phyloP scores from a whole-genome alignment of 306 rosid species.

The Corylus americana region DNA sequence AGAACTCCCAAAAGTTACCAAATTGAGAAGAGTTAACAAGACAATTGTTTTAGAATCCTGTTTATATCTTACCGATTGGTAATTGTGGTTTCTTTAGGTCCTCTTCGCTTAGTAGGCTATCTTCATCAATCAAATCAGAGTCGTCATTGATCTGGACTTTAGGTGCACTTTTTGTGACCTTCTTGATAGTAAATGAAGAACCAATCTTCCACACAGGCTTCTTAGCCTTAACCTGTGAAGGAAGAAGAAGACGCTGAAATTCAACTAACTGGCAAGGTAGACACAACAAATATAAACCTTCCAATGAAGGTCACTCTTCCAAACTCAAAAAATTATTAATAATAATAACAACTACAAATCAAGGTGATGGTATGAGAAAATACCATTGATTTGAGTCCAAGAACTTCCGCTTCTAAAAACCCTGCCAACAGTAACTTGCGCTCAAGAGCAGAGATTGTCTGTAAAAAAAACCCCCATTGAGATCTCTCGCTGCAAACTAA shows the following conservation, averaged over 20 bases:
- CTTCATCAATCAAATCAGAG: conserved; percentile 88
- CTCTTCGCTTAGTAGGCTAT: conserved; percentile 82
- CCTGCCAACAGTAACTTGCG: conserved; percentile 73
- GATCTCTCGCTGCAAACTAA: conserved; percentile 19
- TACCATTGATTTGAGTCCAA: conserved; percentile 41
- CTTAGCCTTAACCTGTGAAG: conserved; percentile 61
- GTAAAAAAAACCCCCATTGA: conserved; percentile 34
- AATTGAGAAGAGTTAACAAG: background rate
- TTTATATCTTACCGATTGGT: conserved; percentile 48
- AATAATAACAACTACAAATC: background rate
- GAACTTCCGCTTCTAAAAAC: conserved; percentile 61
- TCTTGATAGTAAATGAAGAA: conserved; percentile 69
- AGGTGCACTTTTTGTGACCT: conserved; percentile 50
- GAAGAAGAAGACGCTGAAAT: conserved; percentile 12
- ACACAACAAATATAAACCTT: background rate
- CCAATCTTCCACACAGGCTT: conserved; percentile 84
- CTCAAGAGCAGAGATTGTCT: conserved; percentile 56
- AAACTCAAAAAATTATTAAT: background rate
- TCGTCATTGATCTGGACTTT: conserved; percentile 71
- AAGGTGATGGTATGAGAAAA: background rate
- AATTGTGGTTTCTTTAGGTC: conserved; percentile 78
- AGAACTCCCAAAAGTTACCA: background rate
- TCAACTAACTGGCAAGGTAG: conserved; percentile 11
- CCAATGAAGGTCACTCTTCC: background rate
- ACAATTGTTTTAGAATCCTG: background rate